Evolutionary conservation across 2,329 filamentous ascomycete species (phyloP), one percentile per base, ranked within the genome.

Genomic region (Lomentospora prolificans): DNA sequence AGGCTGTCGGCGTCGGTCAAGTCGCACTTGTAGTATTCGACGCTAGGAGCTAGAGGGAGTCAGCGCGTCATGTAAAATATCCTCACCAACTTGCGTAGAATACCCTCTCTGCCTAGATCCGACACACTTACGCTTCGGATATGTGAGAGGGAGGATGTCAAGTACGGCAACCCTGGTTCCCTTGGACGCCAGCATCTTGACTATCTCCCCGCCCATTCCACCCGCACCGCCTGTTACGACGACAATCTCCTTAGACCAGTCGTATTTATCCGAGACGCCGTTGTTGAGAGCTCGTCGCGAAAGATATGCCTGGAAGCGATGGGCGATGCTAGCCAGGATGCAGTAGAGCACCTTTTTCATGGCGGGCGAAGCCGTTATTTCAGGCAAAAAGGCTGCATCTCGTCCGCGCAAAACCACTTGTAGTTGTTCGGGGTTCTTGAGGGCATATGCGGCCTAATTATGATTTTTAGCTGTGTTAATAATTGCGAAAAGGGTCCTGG

Each of bases 191-290:
- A 86, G 69, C 56, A 78, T 62, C 54, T 73, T 67, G 3, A 80
- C 79, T 2, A 82, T 72, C 8, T 72, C 67, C 54, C 72, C 75
- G 8, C 82, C 81, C 62, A 85, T 84, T 0, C 81, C 82, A 56
- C 77, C 75, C 51, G 77, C 78, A 1, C 82, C 81, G 2, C 82
- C 82, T 0, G 81, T 84, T 9, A 85, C 72, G 31, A 84, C 68
- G 2, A 81, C 75, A 51, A 84, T 71, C 65, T 84, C 80, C 41
- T 73, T 72, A 19, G 69, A 64, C 78, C 80, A 84, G 52, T 74
- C 69, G 64, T 76, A 78, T 14, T 61, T 62, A 57, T 75, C 75
- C 6, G 60, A 65, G 0, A 61, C 69, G 68, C 71, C 76, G 58
- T 72, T 71, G 57, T 72, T 66, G 24, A 67, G 52, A 22, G 28